Evolutionary conservation across 1,284 basidiomycete species (phyloP).

Genomic region (Golubevia pallescens): DNA sequence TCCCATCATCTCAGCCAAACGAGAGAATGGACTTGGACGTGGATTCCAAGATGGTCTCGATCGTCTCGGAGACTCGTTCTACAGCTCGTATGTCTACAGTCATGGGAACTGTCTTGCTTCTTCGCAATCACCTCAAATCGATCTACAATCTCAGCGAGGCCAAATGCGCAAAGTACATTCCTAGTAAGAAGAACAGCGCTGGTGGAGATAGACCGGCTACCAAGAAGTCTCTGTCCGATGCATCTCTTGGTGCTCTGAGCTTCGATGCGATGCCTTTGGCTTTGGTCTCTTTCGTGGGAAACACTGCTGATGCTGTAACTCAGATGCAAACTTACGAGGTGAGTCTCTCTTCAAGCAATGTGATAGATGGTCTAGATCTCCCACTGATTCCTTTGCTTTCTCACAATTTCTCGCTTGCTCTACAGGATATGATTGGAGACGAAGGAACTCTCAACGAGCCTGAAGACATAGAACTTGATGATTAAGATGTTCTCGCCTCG

Average conservation of each 20-base stretch:
- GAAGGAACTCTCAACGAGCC: constrained; percentile 42
- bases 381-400: neutral
- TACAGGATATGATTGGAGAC: constrained; percentile 26
- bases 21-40: neutral
- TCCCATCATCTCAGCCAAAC: too few species aligned
- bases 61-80: neutral
- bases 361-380: too few species aligned
- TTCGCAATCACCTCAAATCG: constrained; percentile 49
- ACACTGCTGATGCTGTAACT: constrained; percentile 24
- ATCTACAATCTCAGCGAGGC: constrained; percentile 43
- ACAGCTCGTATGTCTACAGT: constrained; percentile 33
- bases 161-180: constrained; percentile 36
- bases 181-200: constrained; percentile 36
- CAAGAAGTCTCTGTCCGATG: constrained; percentile 26
- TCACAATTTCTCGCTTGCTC: neutral
- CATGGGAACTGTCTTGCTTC: constrained; percentile 28
- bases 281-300: constrained; percentile 15
- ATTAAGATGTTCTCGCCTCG: too few species aligned
- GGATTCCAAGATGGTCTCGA: too few species aligned
- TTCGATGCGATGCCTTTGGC: constrained; percentile 22
- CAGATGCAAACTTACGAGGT: constrained; percentile 30
- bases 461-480: constrained; percentile 24
- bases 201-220: constrained; percentile 32
- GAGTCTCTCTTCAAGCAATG: neutral
- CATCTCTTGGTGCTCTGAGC: constrained; percentile 29